These are phyloP conservation scores for Kluyveromyces siamensis DNA, from an alignment of 805 yeast genomes.

Conservation along the genomic window DNA sequence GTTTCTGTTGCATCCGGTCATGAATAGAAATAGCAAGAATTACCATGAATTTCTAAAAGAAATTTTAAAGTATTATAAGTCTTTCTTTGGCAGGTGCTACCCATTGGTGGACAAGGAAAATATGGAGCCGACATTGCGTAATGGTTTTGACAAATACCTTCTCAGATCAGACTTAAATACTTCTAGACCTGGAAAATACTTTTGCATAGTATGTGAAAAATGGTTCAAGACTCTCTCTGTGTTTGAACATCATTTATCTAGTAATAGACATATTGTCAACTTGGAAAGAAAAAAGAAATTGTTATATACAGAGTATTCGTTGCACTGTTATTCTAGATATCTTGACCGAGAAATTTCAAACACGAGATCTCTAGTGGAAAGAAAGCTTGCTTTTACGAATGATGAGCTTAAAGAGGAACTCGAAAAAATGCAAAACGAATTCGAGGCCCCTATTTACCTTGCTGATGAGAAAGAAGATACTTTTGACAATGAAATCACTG, in stretches of 20 bases:
- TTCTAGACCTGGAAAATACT: constrained; percentile 28
- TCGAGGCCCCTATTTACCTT: constrained; percentile 30
- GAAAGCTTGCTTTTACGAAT: constrained; percentile 59
- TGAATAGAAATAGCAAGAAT: constrained; percentile 23
- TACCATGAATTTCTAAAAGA: constrained; percentile 39
- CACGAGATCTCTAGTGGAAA: constrained; percentile 54
- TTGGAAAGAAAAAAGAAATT: constrained; percentile 17
- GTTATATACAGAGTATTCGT: constrained; percentile 31
- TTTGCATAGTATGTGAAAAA: constrained; percentile 58
- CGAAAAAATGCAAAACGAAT: constrained; percentile 31
- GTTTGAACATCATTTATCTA: constrained; percentile 56
- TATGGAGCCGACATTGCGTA: constrained; percentile 5
- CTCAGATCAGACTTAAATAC: constrained; percentile 8
- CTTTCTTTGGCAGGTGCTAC: constrained; percentile 38
- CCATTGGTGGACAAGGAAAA: constrained; percentile 39
- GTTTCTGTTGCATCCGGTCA: constrained; percentile 18
- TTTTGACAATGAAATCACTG: constrained; percentile 21
- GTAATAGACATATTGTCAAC: constrained; percentile 66
- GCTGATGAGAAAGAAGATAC: constrained; percentile 34
- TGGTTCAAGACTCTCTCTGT: constrained; percentile 56
- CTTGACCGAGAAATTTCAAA: constrained; percentile 35
- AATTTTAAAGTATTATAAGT: constrained; percentile 41
- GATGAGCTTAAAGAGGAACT: constrained; percentile 55
- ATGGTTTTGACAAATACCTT: constrained; percentile 13
- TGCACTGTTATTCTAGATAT: constrained; percentile 30